Percentiles rank a stretch among this genome's conserved stretches.
Evolutionary conservation across 1,139 yeast genomes (phyloP).

Genomic region (Geotrichum siamense): DNA sequence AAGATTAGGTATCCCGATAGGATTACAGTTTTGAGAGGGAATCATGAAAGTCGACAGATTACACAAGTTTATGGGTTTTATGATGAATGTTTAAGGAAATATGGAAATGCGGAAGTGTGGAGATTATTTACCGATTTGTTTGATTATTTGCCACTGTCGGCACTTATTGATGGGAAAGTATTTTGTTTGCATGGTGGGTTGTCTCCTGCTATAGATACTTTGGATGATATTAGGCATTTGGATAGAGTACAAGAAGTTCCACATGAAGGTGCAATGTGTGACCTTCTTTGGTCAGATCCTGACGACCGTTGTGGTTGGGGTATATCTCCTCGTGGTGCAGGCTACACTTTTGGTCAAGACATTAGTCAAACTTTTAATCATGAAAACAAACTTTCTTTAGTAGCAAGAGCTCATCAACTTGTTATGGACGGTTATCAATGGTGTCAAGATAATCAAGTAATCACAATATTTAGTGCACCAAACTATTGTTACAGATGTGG

Average conservation of each 20-base stretch:
- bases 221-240: conserved; percentile 81
- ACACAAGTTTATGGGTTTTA: conserved; percentile 97
- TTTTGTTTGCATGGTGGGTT: conserved; percentile 97
- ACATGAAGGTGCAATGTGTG: conserved; percentile 99
- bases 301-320: conserved; percentile 98
- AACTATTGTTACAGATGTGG: conserved; percentile 97
- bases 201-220: conserved; percentile 83
- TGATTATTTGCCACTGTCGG: conserved; percentile 91
- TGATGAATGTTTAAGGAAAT: conserved; percentile 93
- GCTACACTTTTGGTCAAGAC: conserved; percentile 85
- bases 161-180: conserved; percentile 73
- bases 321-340: conserved; percentile 96
- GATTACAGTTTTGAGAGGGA: conserved; percentile 88
- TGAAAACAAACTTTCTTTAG: conserved; percentile 70
- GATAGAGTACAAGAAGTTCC: conserved; percentile 95
- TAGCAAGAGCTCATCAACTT: conserved; percentile 95
- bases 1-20: conserved; percentile 91
- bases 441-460: conserved; percentile 53
- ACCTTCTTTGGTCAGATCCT: conserved; percentile 94
- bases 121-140: conserved; percentile 68
- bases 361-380: conserved; percentile 80
- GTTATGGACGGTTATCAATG: conserved; percentile 95
- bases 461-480: conserved; percentile 96
- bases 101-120: conserved; percentile 96
- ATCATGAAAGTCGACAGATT: conserved; percentile 94